These are phyloP conservation scores for Euptelea pleiosperma DNA, from an alignment of 164 flowering plant genomes.

Conservation along the genomic window DNA sequence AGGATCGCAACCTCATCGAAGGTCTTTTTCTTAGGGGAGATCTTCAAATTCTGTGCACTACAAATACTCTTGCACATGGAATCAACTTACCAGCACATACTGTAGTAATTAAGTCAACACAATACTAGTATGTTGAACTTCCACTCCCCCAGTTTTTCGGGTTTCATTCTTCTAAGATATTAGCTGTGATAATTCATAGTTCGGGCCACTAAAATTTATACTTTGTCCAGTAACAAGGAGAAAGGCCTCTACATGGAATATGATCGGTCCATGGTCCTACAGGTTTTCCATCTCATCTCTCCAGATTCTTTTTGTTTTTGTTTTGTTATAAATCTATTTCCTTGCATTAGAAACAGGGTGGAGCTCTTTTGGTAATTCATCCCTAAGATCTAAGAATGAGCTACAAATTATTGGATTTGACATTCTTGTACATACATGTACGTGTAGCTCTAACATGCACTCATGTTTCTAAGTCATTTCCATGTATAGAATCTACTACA, in stretches of 20 bases:
- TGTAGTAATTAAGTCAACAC: conserved; percentile 93
- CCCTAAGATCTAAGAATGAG: not conserved
- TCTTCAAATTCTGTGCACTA: conserved; percentile 86
- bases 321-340: not conserved
- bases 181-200: not conserved
- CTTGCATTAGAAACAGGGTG: not conserved
- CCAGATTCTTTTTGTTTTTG: not conserved
- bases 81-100: conserved; percentile 98
- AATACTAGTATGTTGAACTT: conserved; percentile 65
- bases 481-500: not conserved
- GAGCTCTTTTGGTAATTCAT: not conserved
- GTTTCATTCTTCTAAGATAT: conserved; percentile 2
- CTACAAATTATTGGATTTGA: not conserved
- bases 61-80: conserved; percentile 98
- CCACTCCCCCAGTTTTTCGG: not conserved
- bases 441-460: not conserved
- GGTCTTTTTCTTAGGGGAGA: conserved; percentile 95
- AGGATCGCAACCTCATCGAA: conserved; percentile 89
- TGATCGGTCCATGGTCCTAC: conserved; percentile 85
- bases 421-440: not conserved
- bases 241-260: conserved; percentile 88
- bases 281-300: conserved; percentile 43
- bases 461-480: not conserved
- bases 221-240: conserved; percentile 79
- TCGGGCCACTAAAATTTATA: conserved; percentile 6